These are phyloP conservation scores for Magnusiomyces magnusii DNA, from an alignment of 1,139 yeast species.

Conservation along the genomic window DNA sequence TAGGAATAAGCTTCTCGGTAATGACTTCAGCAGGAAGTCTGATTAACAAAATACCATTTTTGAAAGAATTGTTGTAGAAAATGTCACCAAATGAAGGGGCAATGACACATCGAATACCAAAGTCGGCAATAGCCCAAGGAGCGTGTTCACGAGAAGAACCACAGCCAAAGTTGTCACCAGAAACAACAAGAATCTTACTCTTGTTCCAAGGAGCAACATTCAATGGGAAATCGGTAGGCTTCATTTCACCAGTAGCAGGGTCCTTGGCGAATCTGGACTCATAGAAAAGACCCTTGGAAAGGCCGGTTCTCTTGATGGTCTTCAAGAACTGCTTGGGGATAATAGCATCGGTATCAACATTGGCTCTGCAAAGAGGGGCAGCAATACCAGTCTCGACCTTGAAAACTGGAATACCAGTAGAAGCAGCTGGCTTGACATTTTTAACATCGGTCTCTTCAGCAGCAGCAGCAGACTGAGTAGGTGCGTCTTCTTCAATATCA, in stretches of 20 bases:
- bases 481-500: slow-evolving; percentile 23
- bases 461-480: slow-evolving; percentile 24
- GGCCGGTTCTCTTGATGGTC: slow-evolving; percentile 95
- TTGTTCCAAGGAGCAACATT: slow-evolving; percentile 75
- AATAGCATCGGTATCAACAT: slow-evolving; percentile 96
- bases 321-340: slow-evolving; percentile 97
- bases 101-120: slow-evolving; percentile 90
- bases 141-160: slow-evolving; percentile 99
- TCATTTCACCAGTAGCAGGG: slow-evolving; percentile 57
- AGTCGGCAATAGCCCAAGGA: slow-evolving; percentile 98
- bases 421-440: slow-evolving; percentile 33
- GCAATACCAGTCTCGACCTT: slow-evolving; percentile 74
- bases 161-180: slow-evolving; percentile 98
- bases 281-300: slow-evolving; percentile 78
- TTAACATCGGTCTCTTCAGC: slow-evolving; percentile 23
- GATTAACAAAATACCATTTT: slow-evolving; percentile 89
- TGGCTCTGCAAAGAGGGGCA: slow-evolving; percentile 91
- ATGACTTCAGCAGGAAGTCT: slow-evolving; percentile 75
- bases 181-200: slow-evolving; percentile 78
- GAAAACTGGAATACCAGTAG: slow-evolving; percentile 63
- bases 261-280: slow-evolving; percentile 75
- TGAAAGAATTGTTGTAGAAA: slow-evolving; percentile 92
- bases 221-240: slow-evolving; percentile 79
- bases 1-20: slow-evolving; percentile 60
- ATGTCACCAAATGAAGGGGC: slow-evolving; percentile 99